Base-by-base conservation (phyloP, 768 basidiomycete genomes). In the Tubosaeta brunneosetosa region DNA sequence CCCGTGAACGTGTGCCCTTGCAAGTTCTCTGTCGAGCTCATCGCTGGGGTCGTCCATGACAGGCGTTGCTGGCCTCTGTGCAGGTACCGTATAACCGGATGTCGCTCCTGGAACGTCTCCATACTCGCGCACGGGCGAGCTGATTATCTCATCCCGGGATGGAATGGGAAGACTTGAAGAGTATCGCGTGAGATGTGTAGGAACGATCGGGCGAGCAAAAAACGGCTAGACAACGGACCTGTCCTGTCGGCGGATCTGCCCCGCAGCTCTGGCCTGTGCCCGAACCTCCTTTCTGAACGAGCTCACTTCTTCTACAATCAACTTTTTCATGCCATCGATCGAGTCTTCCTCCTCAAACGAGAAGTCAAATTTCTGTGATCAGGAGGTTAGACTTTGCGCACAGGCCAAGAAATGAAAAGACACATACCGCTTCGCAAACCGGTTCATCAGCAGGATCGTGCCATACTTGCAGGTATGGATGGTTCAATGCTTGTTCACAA, bases 371-470 rank as follows among this genome's bases (percentile, higher is more conserved):
- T 88, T 84, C 88, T 92, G 58, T 13, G 19, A 48, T 63, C 33
- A 14, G 32, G 27, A n/a, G 16, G 36, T 33, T 14, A 37, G 2
- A 41, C 11, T 22, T 25, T 10, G 22, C 11, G 12, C 22, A 14
- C 12, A 31, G 25, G 49, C 25, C 13, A 26, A 49, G 17, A 29
- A 9, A 12, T 6, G 14, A 27, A n/a, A 13, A 44, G 3, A 49
- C 47, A 71, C 77, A 61, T 60, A 92, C 93, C 45, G 79, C 69
- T 34, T 90, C 84, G 68, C 93, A 97, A 34, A 81, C 61, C 0
- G 94, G 94, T 69, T 97, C 94, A 66, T 98, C 94, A 10, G 89
- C 84, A 17, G 94, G 94, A 68, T 98, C 97, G 66, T 97, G 94
- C 97, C 97, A 99, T 11, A 97, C 97, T 55, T 88, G 83, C 55